Evolutionary conservation across 179 eudicot species (phyloP), one percentile per base, ranked within the genome.

Genomic region (Heliamphora pulchella): DNA sequence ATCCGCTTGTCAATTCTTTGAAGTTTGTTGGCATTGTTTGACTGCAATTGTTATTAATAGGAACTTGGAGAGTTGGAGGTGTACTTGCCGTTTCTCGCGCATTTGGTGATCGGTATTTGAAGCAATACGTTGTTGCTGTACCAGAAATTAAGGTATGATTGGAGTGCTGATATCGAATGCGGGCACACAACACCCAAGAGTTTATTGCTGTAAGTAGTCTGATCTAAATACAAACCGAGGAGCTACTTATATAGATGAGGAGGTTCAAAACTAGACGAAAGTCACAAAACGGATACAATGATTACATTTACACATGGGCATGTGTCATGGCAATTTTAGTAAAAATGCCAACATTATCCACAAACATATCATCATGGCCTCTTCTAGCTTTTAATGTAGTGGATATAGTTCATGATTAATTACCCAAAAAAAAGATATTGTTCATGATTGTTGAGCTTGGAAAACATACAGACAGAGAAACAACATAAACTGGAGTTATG

Each of bases 1-100:
- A 31, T 31, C 31, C 31, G 0, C 31, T 31, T 31, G 31, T 31
- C 31, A 31, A 31, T 31, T 31, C 31, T 31, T 31, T 31, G 31
- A 31, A 15, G 41, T 47, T 10, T 66, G 65, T 71, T 44, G 63
- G 14, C 48, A 61, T 20, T 10, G 4, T 20, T 20, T 82, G 63
- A 80, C 70, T 62, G 8, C 2, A 51, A 13, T 31, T 64, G 55
- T 39, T 63, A 2, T 74, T 15, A 8, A 51, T 78, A 91, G 99
- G 99, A 84, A 96, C 99, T 78, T 96, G 99, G 99, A 91, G 99
- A 84, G 99, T 96, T 87, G 99, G 99, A 82, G 99, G 99, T n/a
- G 99, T 96, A 69, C 97, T 96, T 83, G 99, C 99, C 83, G 99
- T 96, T 77, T 96, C 99, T 69, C 99, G 99, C 81, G 99, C 99